Evolutionary conservation across 768 basidiomycete genomes (phyloP).

Genomic region (Auricularia heimuer): DNA sequence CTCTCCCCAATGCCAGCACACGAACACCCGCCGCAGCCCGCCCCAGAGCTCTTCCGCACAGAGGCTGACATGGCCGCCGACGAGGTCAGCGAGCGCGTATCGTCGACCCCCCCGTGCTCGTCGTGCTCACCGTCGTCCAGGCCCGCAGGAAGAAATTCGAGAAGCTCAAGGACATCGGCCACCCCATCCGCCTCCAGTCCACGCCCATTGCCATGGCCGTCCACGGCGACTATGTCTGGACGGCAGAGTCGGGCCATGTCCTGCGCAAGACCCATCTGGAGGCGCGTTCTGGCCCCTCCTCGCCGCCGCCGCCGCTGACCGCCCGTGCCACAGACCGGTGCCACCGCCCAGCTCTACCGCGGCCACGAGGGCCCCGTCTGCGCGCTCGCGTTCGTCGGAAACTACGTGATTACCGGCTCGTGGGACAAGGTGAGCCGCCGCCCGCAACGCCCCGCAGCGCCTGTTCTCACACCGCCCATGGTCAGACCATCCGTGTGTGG

Average conservation of each 20-base stretch:
- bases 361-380: constrained; percentile 91
- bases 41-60: constrained; percentile 42
- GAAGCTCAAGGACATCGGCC: constrained; percentile 59
- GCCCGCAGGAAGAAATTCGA: constrained; percentile 66
- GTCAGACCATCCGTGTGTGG: constrained; percentile 82
- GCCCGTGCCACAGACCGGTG: constrained; percentile 52
- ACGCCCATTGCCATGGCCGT: constrained; percentile 67
- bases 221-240: constrained; percentile 62
- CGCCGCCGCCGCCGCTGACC: not conserved
- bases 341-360: constrained; percentile 60
- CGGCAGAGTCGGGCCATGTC: constrained; percentile 76
- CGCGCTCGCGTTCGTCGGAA: constrained; percentile 57
- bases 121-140: constrained; percentile 26
- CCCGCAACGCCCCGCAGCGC: not conserved
- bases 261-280: constrained; percentile 67
- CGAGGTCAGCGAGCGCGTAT: constrained; percentile 30
- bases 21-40: not conserved
- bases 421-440: constrained; percentile 68
- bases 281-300: constrained; percentile 33
- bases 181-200: constrained; percentile 66
- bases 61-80: constrained; percentile 60
- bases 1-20: not conserved
- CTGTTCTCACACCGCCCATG: constrained; percentile 7
- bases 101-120: not conserved
- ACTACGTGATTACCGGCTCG: constrained; percentile 75